These are phyloP conservation scores for Flaveria bidentis DNA, from an alignment of 129 eudicot species.

Conservation along the genomic window DNA sequence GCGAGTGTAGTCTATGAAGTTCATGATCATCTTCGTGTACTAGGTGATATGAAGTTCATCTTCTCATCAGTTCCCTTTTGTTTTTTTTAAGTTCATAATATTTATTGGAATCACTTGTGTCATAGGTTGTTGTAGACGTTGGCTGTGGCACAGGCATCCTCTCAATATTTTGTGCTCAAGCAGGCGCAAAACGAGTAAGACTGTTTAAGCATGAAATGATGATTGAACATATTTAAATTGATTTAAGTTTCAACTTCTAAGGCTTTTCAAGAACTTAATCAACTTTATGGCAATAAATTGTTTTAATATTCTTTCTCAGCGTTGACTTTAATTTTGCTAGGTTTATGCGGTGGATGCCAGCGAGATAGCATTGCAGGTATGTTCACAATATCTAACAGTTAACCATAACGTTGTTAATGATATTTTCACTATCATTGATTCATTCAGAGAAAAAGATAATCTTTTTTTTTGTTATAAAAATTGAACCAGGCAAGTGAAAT, in stretches of 20 bases:
- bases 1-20: neutral
- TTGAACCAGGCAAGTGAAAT: constrained; percentile 84
- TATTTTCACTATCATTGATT: constrained; percentile 11
- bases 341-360: constrained; percentile 99
- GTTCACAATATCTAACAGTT: neutral
- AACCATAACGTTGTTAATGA: constrained; percentile 6
- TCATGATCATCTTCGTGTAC: neutral
- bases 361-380: constrained; percentile 90
- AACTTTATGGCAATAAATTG: neutral
- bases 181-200: constrained; percentile 92
- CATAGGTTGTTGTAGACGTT: constrained; percentile 95
- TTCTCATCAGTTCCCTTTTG: neutral
- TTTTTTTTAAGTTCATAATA: neutral
- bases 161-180: constrained; percentile 98
- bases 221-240: neutral
- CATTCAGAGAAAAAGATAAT: neutral
- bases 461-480: constrained; percentile 13
- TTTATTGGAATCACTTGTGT: constrained; percentile 25
- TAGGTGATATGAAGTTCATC: constrained; percentile 14
- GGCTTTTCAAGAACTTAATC: constrained; percentile 13
- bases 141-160: constrained; percentile 99
- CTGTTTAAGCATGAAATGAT: constrained; percentile 10
- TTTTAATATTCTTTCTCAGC: constrained; percentile 10
- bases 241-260: neutral
- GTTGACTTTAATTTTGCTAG: constrained; percentile 42